phyloP scores from a whole-genome alignment of 148 eudicot species.

The Rheum nobile region DNA sequence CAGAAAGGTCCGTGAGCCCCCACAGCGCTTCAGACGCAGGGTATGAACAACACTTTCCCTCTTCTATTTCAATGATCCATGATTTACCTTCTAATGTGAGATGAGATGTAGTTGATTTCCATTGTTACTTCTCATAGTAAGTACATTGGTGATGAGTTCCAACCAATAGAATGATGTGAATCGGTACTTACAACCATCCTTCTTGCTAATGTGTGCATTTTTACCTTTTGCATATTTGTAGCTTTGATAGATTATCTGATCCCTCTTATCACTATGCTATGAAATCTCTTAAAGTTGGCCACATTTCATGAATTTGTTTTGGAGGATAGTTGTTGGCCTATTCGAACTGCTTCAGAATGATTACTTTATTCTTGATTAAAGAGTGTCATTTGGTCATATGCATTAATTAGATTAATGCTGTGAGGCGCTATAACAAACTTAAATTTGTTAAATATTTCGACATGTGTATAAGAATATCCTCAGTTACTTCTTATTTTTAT shows the following conservation, averaged over 20 bases:
- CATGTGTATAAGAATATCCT: too few relatives aligned
- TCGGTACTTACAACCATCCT: too few relatives aligned
- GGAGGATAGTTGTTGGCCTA: neutral
- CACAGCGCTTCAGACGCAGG: constrained; percentile 29
- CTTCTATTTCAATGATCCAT: neutral
- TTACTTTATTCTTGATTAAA: neutral
- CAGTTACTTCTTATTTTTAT: too few relatives aligned
- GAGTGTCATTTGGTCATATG: neutral
- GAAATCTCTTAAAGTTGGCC: neutral
- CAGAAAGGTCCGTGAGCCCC: constrained; percentile 33
- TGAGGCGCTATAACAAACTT: neutral
- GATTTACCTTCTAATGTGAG: neutral
- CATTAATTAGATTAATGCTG: neutral
- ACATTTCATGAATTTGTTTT: neutral
- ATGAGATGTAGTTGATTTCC: neutral
- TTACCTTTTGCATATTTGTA: too few relatives aligned
- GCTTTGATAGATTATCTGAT: too few relatives aligned
- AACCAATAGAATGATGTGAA: too few relatives aligned
- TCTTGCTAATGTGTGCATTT: too few relatives aligned
- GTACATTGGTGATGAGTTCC: too few relatives aligned
- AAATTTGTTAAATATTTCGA: too few relatives aligned
- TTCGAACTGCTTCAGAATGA: neutral
- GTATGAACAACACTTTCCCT: constrained; percentile 6
- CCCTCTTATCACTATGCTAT: too few relatives aligned
- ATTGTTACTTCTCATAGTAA: too few relatives aligned